Base-by-base conservation (phyloP, 2,329 filamentous ascomycete genomes). In the Alternaria sp. region DNA sequence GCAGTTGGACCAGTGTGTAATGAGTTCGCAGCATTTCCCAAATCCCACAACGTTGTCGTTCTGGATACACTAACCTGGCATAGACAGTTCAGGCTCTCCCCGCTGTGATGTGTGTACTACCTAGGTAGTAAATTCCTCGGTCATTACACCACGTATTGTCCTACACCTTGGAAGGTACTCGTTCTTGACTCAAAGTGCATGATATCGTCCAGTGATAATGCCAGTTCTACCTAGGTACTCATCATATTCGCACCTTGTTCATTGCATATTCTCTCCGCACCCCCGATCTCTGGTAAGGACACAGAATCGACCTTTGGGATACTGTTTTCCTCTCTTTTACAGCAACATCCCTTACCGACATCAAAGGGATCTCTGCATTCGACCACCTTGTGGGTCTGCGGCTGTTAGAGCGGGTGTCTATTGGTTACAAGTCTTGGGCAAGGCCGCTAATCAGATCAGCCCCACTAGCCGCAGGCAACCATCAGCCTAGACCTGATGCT, bases 381-480 rank as follows among this genome's bases (percentile, higher is more conserved):
- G 18, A 49, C 30, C 4, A n/a, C 20, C 3, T 14, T 34, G 30
- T 50, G 46, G 32, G 20, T 36, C 14, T 50, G 20, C 1, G 30
- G 22, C 32, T 4, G 30, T 30, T 50, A 50, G 20, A 25, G 46
- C 1, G 46, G 36, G 20, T 11, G 14, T 11, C 3, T 9, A 54
- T 54, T 54, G 51, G 38, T 8, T 5, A 1, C 14, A n/a, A 18
- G 1, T 7, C 11, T 27, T 10, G 1, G 38, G 20, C 38, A 43
- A 8, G 38, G 51, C 51, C 38, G 51, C 51, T 44, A 34, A 25
- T 38, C 40, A 18, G 2, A 44, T 54, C 38, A 8, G 5, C 27
- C 36, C 40, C 51, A 14, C 51, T n/a, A 25, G 3, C 6, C 18
- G 27, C 51, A 54, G 27, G 51, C 51, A 54, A 41, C 51, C 27